Evolutionary conservation across 2,329 filamentous ascomycete species (phyloP).

Genomic region (Paecilomyces dactylethromorphus): DNA sequence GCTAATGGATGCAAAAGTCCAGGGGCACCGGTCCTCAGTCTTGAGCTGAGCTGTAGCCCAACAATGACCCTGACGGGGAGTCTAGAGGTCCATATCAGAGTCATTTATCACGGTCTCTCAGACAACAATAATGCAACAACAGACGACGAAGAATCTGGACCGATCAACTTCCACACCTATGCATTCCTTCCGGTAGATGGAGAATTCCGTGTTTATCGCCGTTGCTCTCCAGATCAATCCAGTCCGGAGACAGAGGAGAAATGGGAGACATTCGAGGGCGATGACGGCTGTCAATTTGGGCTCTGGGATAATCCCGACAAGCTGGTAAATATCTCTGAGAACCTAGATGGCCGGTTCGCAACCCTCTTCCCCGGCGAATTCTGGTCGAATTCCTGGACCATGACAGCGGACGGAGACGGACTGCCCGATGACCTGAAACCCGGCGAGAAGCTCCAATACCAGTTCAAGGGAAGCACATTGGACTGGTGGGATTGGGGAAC

Average conservation of each 20-base stretch:
- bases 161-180: slow-evolving; percentile 4
- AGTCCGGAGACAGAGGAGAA: neutral
- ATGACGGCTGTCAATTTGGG: neutral
- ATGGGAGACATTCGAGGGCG: slow-evolving; percentile 1
- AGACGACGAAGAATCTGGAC: neutral
- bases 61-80: neutral
- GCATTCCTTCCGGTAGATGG: neutral
- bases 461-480: slow-evolving; percentile 3
- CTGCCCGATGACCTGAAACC: slow-evolving; percentile 1
- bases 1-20: neutral
- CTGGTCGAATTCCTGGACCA: slow-evolving; percentile 2
- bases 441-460: slow-evolving; percentile 4
- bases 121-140: neutral
- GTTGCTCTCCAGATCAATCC: slow-evolving; percentile 1
- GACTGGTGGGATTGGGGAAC: slow-evolving; percentile 3
- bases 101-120: slow-evolving; percentile 2
- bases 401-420: neutral
- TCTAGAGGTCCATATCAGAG: neutral
- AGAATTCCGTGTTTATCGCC: slow-evolving; percentile 1
- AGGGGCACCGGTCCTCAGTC: neutral
- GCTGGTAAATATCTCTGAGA: neutral
- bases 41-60: neutral
- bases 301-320: slow-evolving; percentile 3
- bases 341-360: neutral
- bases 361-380: neutral